Percentiles rank a stretch among this genome's conserved stretches.
Conservation (phyloP, 495 filamentous ascomycete species). For the Pseudomonodictys pantanalensis region DNA sequence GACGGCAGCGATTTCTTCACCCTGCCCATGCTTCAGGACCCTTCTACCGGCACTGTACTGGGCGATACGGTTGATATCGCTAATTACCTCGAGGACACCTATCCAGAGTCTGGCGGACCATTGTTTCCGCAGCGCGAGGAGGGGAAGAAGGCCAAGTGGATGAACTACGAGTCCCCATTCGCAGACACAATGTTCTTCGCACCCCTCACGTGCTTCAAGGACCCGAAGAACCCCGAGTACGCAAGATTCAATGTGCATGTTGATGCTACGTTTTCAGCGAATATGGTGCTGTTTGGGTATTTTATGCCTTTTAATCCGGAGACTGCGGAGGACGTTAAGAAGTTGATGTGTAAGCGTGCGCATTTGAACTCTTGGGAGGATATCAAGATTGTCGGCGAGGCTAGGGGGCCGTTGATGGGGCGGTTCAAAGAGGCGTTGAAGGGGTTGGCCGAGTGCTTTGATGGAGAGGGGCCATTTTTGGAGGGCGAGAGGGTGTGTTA, state of each 20-base stretch:
- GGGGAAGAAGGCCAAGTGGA: not conserved
- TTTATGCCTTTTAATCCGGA: conserved; percentile 48
- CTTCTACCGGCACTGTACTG: conserved; percentile 42
- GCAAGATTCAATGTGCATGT: conserved; percentile 50
- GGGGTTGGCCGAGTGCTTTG: conserved; percentile 48
- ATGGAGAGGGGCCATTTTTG: conserved; percentile 51
- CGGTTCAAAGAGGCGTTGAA: conserved; percentile 46
- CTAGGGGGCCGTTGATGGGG: conserved; percentile 39
- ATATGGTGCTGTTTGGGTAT: conserved; percentile 39
- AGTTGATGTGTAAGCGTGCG: conserved; percentile 48
- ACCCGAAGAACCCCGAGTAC: conserved; percentile 33
- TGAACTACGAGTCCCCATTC: conserved; percentile 29
- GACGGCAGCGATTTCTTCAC: conserved; percentile 60
- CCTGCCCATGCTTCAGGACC: conserved; percentile 56
- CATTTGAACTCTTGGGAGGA: conserved; percentile 50
- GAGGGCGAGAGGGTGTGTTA: conserved; percentile 49
- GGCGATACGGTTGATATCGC: conserved; percentile 66
- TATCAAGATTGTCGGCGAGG: conserved; percentile 45
- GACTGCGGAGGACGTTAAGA: conserved; percentile 43
- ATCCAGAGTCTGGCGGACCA: conserved; percentile 42
- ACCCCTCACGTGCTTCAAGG: conserved; percentile 22
- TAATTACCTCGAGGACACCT: conserved; percentile 52
- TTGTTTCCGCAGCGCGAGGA: conserved; percentile 40
- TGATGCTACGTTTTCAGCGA: conserved; percentile 50
- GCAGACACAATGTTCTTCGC: conserved; percentile 26